A percentile compares a stretch with the other conserved stretches of the same genome.
Conservation (phyloP, 768 basidiomycete species). For the Lentinula edodes region DNA sequence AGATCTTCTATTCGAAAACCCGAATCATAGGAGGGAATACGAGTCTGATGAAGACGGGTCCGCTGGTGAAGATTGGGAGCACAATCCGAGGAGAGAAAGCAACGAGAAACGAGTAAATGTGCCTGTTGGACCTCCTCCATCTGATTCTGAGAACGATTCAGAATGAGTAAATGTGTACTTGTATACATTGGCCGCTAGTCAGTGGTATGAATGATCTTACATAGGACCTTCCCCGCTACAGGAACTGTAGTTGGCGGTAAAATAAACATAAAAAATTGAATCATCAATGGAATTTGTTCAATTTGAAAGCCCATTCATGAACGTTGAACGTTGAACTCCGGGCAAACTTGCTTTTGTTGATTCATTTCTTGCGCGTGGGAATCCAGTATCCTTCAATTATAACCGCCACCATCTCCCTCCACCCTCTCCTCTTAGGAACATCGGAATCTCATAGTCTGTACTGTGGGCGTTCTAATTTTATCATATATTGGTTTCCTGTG, state of each 20-base stretch:
- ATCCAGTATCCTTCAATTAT: too few species aligned
- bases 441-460: not conserved
- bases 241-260: too few species aligned
- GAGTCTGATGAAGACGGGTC: slow-evolving; percentile 14
- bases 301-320: too few species aligned
- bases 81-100: not conserved
- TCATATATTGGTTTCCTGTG: not conserved
- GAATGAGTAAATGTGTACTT: not conserved
- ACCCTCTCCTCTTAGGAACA: not conserved
- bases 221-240: too few species aligned
- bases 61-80: not conserved
- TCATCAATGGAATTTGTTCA: too few species aligned
- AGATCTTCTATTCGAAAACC: slow-evolving; percentile 65
- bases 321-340: too few species aligned
- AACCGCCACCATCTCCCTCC: not conserved
- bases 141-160: not conserved
- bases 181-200: too few species aligned
- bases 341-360: too few species aligned
- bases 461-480: too few species aligned
- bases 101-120: not conserved
- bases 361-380: too few species aligned
- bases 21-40: slow-evolving; percentile 42
- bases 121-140: not conserved
- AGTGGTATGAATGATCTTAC: too few species aligned
- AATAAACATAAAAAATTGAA: too few species aligned